Evolutionary conservation across 306 rosid species (phyloP), one percentile per base, ranked within the genome.

Genomic region (Clitoria ternatea): DNA sequence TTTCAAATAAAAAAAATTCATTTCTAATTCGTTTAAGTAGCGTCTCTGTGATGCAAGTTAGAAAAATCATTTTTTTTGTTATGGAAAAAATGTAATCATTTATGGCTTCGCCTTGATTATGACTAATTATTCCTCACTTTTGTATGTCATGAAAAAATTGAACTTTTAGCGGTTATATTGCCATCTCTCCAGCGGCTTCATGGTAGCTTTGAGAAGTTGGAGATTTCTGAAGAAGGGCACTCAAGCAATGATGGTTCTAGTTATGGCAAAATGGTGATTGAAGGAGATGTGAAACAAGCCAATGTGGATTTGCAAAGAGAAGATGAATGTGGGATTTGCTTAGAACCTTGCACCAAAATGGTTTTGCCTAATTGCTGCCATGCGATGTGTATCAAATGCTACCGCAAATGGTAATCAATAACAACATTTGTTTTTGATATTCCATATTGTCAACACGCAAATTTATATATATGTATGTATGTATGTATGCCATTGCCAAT

Each of bases 371-470:
- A 85, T 80, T 94, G 98, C 77, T 94, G 98, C 47, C 97, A 94
- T 19, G 88, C 90, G 61, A 93, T 93, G 98, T 93, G 98, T 83
- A 90, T 93, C 79, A 90, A 83, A 87, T 94, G 98, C 90, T 94
- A 94, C 70, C 95, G 98, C 49, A 94, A 94, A 47, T 94, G 98
- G 98, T 94, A 78, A 33, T 72, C 48, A 39, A 18, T 15, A 40
- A 11, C 48, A 45, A 35, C 14, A 61, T 73, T 68, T 12, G 13
- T 39, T 30, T 17, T 8, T n/a, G n/a, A 57, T 59, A 48, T 67
- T 23, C 5, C 17, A 13, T 67, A 19, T 36, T 70, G 13, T 35
- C 61, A 14, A 42, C 36, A 2, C 1, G 54, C 54, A 33, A 14
- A 10, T 22, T 48, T 42, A 55, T 39, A 6, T 33, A 27, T 27